Evolutionary conservation across 768 basidiomycete species (phyloP).

Genomic region (Coprinopsis strossmayeri): DNA sequence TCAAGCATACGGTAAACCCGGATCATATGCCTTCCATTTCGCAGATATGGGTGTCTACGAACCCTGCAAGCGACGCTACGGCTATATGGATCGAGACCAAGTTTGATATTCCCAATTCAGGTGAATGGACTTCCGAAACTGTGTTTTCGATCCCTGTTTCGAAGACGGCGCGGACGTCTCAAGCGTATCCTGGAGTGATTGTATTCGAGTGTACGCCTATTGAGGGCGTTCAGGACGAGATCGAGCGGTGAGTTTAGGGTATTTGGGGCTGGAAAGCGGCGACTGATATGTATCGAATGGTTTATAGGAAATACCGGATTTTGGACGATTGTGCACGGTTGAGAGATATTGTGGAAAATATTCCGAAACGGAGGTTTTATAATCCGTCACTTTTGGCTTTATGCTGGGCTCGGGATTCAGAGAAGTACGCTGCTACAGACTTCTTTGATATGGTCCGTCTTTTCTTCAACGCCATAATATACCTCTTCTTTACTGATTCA

Average conservation of each 20-base stretch:
- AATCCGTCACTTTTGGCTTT: slow-evolving; percentile 56
- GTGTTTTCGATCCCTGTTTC: slow-evolving; percentile 55
- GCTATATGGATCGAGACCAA: slow-evolving; percentile 79
- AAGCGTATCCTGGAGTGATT: slow-evolving; percentile 51
- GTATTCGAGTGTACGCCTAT: slow-evolving; percentile 73
- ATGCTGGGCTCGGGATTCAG: slow-evolving; percentile 47
- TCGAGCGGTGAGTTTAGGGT: slow-evolving; percentile 49
- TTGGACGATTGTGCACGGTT: slow-evolving; percentile 70
- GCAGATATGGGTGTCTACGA: slow-evolving; percentile 70
- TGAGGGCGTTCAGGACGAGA: slow-evolving; percentile 52
- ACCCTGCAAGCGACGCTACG: slow-evolving; percentile 65
- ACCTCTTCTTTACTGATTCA: neutral
- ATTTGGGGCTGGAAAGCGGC: neutral
- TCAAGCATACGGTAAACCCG: slow-evolving; percentile 26
- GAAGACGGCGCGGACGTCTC: neutral
- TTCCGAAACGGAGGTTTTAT: slow-evolving; percentile 53
- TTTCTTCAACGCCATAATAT: slow-evolving; percentile 2
- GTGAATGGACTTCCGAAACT: slow-evolving; percentile 51
- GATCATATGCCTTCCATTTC: slow-evolving; percentile 35
- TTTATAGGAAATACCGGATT: slow-evolving; percentile 56
- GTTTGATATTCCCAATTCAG: slow-evolving; percentile 62
- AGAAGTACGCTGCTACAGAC: slow-evolving; percentile 35
- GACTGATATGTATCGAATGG: slow-evolving; percentile 4
- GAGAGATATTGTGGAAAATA: slow-evolving; percentile 50
- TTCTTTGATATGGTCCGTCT: slow-evolving; percentile 50